Evolutionary conservation across 768 basidiomycete genomes (phyloP).

Genomic region (Megacollybia marginata): DNA sequence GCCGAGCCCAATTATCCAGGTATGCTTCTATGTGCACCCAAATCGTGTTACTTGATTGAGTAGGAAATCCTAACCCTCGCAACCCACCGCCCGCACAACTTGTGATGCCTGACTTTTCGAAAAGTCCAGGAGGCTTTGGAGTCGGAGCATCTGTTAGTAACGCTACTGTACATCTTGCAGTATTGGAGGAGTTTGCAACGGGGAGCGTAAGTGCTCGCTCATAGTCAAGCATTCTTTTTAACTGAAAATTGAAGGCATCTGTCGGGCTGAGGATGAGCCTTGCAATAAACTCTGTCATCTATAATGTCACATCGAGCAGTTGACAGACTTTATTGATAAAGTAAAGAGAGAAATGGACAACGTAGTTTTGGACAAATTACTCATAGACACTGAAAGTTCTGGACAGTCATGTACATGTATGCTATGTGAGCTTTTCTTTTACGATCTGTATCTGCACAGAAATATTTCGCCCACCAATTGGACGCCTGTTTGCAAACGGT

Average conservation of each 20-base stretch:
- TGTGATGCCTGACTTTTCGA: conserved; percentile 40
- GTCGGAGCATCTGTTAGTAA: conserved; percentile 22
- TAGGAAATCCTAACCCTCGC: conserved; percentile 32
- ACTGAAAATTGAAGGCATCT: conserved; percentile 11
- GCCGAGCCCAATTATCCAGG: conserved; percentile 15
- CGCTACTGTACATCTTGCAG: conserved; percentile 25
- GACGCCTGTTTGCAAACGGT: background rate
- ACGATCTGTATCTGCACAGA: background rate
- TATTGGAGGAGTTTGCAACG: conserved; percentile 36
- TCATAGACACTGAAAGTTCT: too few species aligned
- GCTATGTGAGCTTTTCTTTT: background rate
- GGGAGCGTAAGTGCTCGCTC: conserved; percentile 19
- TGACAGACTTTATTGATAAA: too few species aligned
- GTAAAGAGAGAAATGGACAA: too few species aligned
- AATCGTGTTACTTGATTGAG: background rate
- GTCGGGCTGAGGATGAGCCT: conserved; percentile 18
- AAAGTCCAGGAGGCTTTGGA: conserved; percentile 31
- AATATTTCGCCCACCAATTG: background rate
- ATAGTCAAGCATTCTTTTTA: background rate
- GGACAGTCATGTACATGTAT: too few species aligned
- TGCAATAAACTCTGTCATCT: conserved; percentile 11
- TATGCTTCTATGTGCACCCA: background rate
- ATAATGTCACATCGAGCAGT: conserved; percentile 3
- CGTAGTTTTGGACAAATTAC: too few species aligned
- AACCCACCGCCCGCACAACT: conserved; percentile 31